phyloP scores from a whole-genome alignment of 257 asterid genomes.

The Salvia rosmarinus region DNA sequence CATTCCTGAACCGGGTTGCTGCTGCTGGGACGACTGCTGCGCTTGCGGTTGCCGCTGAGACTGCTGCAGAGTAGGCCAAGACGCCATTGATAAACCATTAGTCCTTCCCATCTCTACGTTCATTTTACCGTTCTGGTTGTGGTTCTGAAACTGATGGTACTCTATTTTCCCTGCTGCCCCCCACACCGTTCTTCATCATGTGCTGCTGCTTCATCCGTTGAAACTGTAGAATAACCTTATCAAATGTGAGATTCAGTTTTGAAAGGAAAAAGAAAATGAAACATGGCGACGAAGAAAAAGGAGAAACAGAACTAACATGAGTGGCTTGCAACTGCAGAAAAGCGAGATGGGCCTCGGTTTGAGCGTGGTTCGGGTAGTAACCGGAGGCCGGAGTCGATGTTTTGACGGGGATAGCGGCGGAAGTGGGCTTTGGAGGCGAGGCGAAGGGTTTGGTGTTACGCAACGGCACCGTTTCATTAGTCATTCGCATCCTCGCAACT shows the following conservation, averaged over 20 bases:
- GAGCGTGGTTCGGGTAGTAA: constrained; percentile 29
- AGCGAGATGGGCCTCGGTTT: constrained; percentile 40
- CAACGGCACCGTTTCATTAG: constrained; percentile 46
- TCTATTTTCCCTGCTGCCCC: constrained; percentile 37
- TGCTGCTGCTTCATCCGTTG: constrained; percentile 53
- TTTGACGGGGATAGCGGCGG: constrained; percentile 23
- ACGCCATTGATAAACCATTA: constrained; percentile 36
- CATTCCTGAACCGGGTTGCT: constrained; percentile 58
- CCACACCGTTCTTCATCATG: constrained; percentile 41
- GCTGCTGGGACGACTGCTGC: constrained; percentile 30
- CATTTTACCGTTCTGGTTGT: too few species aligned
- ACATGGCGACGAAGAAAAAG: too few species aligned
- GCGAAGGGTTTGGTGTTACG: constrained; percentile 24
- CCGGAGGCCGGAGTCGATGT: constrained; percentile 22
- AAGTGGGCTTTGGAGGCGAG: constrained; percentile 31
- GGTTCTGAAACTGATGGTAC: constrained; percentile 41
- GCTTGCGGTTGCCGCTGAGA: constrained; percentile 38
- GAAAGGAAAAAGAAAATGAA: background rate
- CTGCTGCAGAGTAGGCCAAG: constrained; percentile 65
- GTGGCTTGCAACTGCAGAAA: constrained; percentile 53
- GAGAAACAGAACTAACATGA: constrained; percentile 35
- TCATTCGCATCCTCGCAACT: constrained; percentile 53
- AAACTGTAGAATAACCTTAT: constrained; percentile 32
- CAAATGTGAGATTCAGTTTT: background rate
- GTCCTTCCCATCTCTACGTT: constrained; percentile 23